These are phyloP conservation scores for Clohesyomyces aquaticus DNA, from an alignment of 495 filamentous ascomycete genomes.

Conservation along the genomic window DNA sequence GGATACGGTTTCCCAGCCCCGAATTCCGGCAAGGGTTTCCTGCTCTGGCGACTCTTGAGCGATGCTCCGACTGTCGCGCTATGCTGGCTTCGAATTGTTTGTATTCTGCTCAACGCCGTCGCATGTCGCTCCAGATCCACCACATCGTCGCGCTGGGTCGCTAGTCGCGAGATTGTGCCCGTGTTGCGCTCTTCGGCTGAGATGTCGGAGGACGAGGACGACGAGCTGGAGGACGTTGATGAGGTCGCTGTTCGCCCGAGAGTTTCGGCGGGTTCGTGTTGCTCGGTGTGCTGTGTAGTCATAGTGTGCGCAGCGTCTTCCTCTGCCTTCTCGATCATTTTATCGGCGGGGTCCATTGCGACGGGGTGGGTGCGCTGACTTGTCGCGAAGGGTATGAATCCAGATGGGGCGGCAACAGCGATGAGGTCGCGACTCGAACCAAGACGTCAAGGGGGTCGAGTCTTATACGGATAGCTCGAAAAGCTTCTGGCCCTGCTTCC, in stretches of 20 bases:
- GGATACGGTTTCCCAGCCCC: slow-evolving; percentile 81
- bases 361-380: not conserved
- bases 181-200: slow-evolving; percentile 36
- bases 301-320: slow-evolving; percentile 43
- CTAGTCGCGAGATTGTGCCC: slow-evolving; percentile 61
- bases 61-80: slow-evolving; percentile 69
- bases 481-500: too few species aligned
- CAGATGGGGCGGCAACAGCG: too few species aligned
- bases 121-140: slow-evolving; percentile 65
- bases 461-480: not conserved
- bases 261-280: slow-evolving; percentile 37
- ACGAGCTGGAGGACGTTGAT: slow-evolving; percentile 51
- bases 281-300: slow-evolving; percentile 31
- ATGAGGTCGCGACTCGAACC: too few species aligned
- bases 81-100: slow-evolving; percentile 75
- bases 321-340: slow-evolving; percentile 57
- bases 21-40: slow-evolving; percentile 61
- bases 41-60: slow-evolving; percentile 55
- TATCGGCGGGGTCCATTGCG: slow-evolving; percentile 56
- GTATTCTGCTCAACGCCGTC: slow-evolving; percentile 76
- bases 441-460: too few species aligned
- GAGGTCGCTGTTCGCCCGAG: slow-evolving; percentile 36
- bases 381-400: not conserved
- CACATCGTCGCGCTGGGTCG: slow-evolving; percentile 59
- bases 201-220: slow-evolving; percentile 53